Evolutionary conservation across 2,329 filamentous ascomycete species (phyloP).

Genomic region (Botrytis tulipae): DNA sequence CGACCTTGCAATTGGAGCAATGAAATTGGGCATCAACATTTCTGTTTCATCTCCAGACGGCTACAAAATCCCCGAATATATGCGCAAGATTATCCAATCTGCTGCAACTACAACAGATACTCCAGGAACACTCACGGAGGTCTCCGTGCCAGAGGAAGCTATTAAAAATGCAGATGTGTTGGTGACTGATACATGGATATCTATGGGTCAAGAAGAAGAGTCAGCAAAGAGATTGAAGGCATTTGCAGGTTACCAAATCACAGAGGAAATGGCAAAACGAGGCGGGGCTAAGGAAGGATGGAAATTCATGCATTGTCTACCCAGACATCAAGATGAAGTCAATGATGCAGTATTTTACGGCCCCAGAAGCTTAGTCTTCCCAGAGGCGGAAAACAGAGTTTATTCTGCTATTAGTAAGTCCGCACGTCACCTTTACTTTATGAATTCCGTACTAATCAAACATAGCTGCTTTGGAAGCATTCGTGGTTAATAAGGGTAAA

Average conservation of each 20-base stretch:
- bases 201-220: constrained; percentile 95
- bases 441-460: constrained; percentile 22
- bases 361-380: constrained; percentile 80
- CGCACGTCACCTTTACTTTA: background rate
- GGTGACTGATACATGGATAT: constrained; percentile 97
- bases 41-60: constrained; percentile 82
- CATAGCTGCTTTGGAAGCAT: constrained; percentile 73
- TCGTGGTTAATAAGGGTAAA: constrained; percentile 91
- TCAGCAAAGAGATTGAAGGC: constrained; percentile 71
- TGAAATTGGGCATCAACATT: constrained; percentile 84
- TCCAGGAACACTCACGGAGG: constrained; percentile 70
- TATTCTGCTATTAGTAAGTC: constrained; percentile 79
- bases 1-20: constrained; percentile 82
- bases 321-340: constrained; percentile 89
- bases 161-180: constrained; percentile 84
- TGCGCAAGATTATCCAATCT: constrained; percentile 69
- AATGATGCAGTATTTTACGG: constrained; percentile 93
- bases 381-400: constrained; percentile 89
- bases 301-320: constrained; percentile 99
- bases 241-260: constrained; percentile 91
- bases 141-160: constrained; percentile 75
- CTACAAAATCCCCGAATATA: constrained; percentile 75
- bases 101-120: constrained; percentile 56
- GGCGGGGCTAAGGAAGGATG: constrained; percentile 85
- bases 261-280: constrained; percentile 74